Evolutionary conservation across 2,329 filamentous ascomycete species (phyloP), one percentile per base, ranked within the genome.

Genomic region (Pestalotiopsis sp.): DNA sequence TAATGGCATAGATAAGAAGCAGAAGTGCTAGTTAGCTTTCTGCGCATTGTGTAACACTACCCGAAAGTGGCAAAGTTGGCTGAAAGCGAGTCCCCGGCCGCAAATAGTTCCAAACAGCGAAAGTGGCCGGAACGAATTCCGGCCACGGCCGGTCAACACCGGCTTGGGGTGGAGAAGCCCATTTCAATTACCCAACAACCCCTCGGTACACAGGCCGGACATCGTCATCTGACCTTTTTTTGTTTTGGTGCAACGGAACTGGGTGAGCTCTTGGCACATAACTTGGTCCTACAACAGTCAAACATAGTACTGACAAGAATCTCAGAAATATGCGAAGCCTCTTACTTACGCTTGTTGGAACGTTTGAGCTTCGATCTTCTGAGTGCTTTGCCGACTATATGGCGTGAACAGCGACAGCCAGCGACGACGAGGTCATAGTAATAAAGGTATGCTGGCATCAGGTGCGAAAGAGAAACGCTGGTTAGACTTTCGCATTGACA

Each of bases 51-150:
- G 31, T 63, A 63, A 39, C 31, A 41, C 45, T 23, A 23, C 23
- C 63, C 63, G 25, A 31, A 66, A 38, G 27, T 56, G 63, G 63
- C 63, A 66, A 66, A 66, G 25, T 57, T 66, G 36, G 38, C 41
- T 39, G 25, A 14, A 38, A 5, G 14, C 7, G 36, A 20, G 11
- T 17, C 11, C 13, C 41, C 36, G 14, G 49, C 25, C 49, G 45
- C n/a, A n/a, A 14, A 66, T 49, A 66, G 20, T 14, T 56, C n/a
- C 4, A n/a, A 52, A 23, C 31, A 31, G 45, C 20, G 45, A 52
- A 45, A 56, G 25, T 57, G 64, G 64, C 64, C 64, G 64, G 64
- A 66, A 66, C 27, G 4, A 2, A 38, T 66, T 66, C 64, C 64
- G 64, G 64, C 64, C 64, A 59, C 52, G 61, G 41, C 31, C 60